These are phyloP conservation scores for Chlorella sorokiniana DNA, from an alignment of 139 green algal species.

Conservation along the genomic window DNA sequence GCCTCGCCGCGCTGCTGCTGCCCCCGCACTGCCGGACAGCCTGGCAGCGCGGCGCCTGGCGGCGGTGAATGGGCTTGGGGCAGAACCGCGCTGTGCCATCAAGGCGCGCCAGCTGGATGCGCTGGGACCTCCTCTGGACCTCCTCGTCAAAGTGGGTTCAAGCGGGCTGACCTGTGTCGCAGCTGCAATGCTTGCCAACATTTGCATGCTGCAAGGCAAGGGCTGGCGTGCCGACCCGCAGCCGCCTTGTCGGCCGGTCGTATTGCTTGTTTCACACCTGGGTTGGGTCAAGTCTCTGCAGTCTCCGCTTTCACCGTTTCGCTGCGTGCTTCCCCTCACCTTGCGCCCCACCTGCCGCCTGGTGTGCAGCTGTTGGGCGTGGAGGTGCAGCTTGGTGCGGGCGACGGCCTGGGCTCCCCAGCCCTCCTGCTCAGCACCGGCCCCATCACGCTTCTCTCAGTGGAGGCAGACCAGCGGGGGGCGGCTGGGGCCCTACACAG, in stretches of 20 bases:
- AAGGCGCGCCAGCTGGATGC: conserved; percentile 10
- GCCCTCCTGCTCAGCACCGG: conserved; percentile 28
- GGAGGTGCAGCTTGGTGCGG: not conserved
- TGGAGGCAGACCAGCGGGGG: not conserved
- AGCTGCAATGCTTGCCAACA: not conserved
- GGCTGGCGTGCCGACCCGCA: no score
- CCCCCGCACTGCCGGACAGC: not conserved
- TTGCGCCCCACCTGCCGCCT: no score
- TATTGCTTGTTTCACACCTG: no score
- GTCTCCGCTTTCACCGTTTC: not conserved
- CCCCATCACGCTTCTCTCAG: conserved; percentile 11
- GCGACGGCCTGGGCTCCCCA: not conserved
- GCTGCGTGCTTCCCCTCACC: not conserved
- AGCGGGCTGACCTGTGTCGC: no score
- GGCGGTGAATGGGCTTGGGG: conserved; percentile 27
- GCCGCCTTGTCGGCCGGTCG: no score
- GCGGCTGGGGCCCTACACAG: not conserved
- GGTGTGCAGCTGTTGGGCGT: conserved; percentile 30
- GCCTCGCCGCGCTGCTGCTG: conserved; percentile 5
- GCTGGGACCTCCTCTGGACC: conserved; percentile 31
- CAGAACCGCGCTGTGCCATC: conserved; percentile 14
- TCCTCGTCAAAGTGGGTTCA: conserved; percentile 32
- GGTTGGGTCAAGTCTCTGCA: no score
- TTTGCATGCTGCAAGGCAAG: no score
- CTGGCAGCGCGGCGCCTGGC: not conserved